Evolutionary conservation across 169 alveolate genomes (phyloP), one percentile per base, ranked within the genome.

Genomic region (Plasmodium ovale): DNA sequence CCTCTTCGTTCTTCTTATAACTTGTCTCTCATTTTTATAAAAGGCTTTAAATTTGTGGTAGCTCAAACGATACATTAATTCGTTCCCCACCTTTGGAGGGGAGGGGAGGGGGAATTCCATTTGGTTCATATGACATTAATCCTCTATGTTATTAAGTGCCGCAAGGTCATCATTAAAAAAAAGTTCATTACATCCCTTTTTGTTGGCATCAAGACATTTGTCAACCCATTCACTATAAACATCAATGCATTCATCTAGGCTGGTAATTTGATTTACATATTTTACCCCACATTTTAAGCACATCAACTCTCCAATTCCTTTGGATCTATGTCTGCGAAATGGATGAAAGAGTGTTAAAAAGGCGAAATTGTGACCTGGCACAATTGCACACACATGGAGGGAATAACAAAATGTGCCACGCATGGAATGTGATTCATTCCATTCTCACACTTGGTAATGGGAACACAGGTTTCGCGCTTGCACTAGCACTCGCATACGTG

Each of bases 151-250:
- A 33, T 74, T 74, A 1, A 74, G 53, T 29, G 85, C 16, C 0
- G n/a, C 67, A 6, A 68, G 33, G 5, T 79, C 91, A 6, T 84
- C 91, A 68, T 68, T 84, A 62, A 35, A 84, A 54, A 54, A 84
- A 54, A 62, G 31, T 49, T 84, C 91, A 35, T 37, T 54, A 56
- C 85, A 56, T 29, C 74, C 91, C 54, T 84, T 84, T 60, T 84
- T 84, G 53, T 71, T 92, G 14, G 90, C 96, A 67, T 94, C 97
- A 39, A 94, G 87, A 73, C 98, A 96, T 2, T 89, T 93, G 72
- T 97, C 99, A 12, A 97, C 96, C 99, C 99, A 97, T 31, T 82
- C 93, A 53, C 98, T 85, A 91, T 94, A 97, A 25, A 97, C 96
- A 93, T 97, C 99, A 35, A 97, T 94, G 37, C 98, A 94, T 58